phyloP scores from a whole-genome alignment of 306 rosid genomes.

The Citrullus mucosospermus region DNA sequence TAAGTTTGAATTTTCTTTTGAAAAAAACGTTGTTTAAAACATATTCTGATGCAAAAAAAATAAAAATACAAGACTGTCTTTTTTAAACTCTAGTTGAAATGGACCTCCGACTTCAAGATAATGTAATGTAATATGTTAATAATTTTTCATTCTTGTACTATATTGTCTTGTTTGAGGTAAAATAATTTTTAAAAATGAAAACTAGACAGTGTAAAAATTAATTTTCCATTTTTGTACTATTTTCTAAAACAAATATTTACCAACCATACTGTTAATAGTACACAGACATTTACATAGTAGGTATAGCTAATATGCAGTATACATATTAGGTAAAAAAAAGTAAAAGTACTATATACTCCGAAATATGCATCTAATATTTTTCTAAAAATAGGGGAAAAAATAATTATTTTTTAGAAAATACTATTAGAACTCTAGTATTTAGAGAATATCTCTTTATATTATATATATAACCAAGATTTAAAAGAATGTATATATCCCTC shows the following conservation, averaged over 20 bases:
- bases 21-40: no score
- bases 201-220: background rate
- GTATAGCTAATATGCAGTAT: background rate
- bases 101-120: no score
- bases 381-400: background rate
- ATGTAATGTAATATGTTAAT: no score
- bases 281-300: background rate
- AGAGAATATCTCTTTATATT: background rate
- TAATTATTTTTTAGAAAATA: background rate
- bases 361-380: background rate
- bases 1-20: no score
- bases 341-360: background rate
- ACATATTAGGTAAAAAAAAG: background rate
- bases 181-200: background rate
- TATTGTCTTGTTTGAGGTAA: no score
- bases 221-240: background rate
- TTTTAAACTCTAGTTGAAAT: no score
- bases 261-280: constrained; percentile 1
- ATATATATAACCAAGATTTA: no score
- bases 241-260: background rate
- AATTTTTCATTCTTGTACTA: no score
- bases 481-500: no score
- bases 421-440: background rate
- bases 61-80: no score
- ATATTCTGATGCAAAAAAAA: no score